Evolutionary conservation across 1,284 basidiomycete species (phyloP), one percentile per base, ranked within the genome.

Genomic region (Pseudozyma pruni): DNA sequence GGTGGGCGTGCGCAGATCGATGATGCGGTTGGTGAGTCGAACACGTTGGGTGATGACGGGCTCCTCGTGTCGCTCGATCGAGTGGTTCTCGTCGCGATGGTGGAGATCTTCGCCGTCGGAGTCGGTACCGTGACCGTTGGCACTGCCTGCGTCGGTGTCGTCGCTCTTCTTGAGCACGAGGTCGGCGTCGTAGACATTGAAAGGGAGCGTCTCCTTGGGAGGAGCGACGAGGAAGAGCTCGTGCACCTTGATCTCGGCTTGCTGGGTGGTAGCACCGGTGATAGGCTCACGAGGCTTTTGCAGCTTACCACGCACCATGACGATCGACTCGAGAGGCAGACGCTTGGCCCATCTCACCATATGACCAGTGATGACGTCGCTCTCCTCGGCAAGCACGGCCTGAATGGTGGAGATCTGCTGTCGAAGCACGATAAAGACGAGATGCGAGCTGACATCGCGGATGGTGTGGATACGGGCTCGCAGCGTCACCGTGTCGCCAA

Each of bases 181-280:
- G 25, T 79, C 77, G 17, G 77, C 77, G n/a, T 67, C 70, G 55
- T 80, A 78, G 23, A 76, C 74, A 49, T 69, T 76, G 69, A 80
- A 80, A 11, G 77, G 79, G 8, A 80, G 59, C 42, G 62, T 47
- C 61, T 78, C 72, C 10, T 53, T 70, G 45, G 69, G 68, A 9
- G 47, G 25, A 14, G 66, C 61, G 22, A 80, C 57, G 33, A 80
- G 63, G 49, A 69, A 74, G 47, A 79, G 51, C 32, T 74, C 63
- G 38, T 74, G 60, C 22, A 81, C 64, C 27, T 71, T 62, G 58
- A 81, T 61, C 56, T 81, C 79, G n/a, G 74, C 59, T 17, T 72
- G 54, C 43, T 73, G 41, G 20, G 72, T 62, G 23, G 72, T 69
- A 17, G 76, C 75, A 23, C 78, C 73, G 8, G 69, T 67, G 53